Evolutionary conservation across 371 early-diverging fungal species (phyloP).

Genomic region (Rhizopus delemar): DNA sequence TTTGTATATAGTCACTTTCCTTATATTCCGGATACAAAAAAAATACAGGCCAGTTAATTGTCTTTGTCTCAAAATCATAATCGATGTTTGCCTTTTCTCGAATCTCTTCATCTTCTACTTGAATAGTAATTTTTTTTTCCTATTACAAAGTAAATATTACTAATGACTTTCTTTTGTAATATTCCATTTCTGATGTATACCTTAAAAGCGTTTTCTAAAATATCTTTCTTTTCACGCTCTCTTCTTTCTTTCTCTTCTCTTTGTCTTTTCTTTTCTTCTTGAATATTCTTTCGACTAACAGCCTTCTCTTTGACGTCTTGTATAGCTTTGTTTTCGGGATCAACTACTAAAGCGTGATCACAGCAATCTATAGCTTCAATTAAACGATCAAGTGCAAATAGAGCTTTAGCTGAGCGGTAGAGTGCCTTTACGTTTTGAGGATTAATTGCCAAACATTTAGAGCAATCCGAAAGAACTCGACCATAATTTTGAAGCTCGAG

Average conservation of each 20-base stretch:
- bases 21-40: constrained; percentile 94
- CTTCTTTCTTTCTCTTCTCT: constrained; percentile 48
- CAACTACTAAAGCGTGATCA: constrained; percentile 64
- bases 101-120: constrained; percentile 47
- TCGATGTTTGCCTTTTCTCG: constrained; percentile 59
- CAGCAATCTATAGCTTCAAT: constrained; percentile 88
- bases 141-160: constrained; percentile 5
- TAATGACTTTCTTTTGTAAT: no score
- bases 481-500: constrained; percentile 80
- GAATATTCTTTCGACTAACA: constrained; percentile 41
- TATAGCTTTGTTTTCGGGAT: constrained; percentile 74
- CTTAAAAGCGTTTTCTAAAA: constrained; percentile 49
- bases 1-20: constrained; percentile 88
- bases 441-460: constrained; percentile 77
- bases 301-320: constrained; percentile 44
- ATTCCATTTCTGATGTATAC: constrained; percentile 22
- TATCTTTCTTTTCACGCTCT: constrained; percentile 51
- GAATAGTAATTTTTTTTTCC: constrained; percentile 58
- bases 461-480: constrained; percentile 85
- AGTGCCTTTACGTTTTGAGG: constrained; percentile 87
- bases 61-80: constrained; percentile 63
- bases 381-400: constrained; percentile 73
- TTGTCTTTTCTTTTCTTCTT: constrained; percentile 44
- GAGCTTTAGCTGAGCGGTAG: constrained; percentile 88
- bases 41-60: constrained; percentile 83